Base-by-base conservation (phyloP, 169 alveolate species). In the Plasmodium sp. region DNA sequence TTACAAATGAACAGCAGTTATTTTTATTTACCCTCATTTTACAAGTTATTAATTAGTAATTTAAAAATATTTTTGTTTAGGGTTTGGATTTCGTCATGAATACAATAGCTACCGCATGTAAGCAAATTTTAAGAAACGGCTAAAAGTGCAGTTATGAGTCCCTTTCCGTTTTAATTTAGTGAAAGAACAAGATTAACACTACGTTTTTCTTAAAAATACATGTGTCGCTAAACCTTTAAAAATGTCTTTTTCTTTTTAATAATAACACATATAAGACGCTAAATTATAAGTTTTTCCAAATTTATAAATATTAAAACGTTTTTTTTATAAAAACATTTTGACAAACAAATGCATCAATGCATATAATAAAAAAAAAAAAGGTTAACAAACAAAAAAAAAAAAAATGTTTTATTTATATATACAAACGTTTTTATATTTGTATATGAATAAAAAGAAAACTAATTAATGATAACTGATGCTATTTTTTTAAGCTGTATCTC, bases 281-380 rank as follows among this genome's bases (percentile, higher is more conserved):
- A 86, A 33, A 27, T 56, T 75, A 86, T 75, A 51, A 75, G 27
- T 75, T 86, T 77, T n/a, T 79, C 84, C 85, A 86, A 74, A 86
- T 54, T 22, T 86, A 31, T 18, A 71, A 43, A 51, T 84, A 48
- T 67, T 41, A 54, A 31, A 84, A 58, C 33, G 71, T 83, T 83
- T 74, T 31, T 86, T 86, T 86, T 36, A 71, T 77, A 75, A 77
- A 86, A 43, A 75, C 79, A 75, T 77, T 75, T 86, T 86, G 93
- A 86, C 93, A 86, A 86, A 86, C 81, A 86, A 86, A 86, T 86
- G 93, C 93, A 86, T 86, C 93, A 86, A 86, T 86, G 93, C 93
- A 86, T 86, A 77, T 75, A 22, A 43, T 27, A 41, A 73, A 86
- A 86, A 86, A 85, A 85, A 85, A 51, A 67, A 67, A 75, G n/a